Base-by-base conservation (phyloP, 2,329 filamentous ascomycete genomes). In the Venturiaceae sp. region DNA sequence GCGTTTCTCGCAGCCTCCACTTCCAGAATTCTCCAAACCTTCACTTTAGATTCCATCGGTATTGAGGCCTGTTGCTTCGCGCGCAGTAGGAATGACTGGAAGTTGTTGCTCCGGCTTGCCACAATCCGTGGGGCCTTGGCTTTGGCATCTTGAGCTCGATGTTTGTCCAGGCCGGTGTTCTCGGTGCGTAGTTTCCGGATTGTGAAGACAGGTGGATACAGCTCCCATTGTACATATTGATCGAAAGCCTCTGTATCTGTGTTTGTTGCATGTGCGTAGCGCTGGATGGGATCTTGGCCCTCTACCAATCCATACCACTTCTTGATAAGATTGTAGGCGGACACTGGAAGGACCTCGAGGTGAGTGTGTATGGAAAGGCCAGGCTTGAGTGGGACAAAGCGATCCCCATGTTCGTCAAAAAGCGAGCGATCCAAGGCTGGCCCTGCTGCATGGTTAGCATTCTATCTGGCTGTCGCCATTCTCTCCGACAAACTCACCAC, bases 121-220 rank as follows among this genome's bases (percentile, higher is more conserved):
- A 90, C 80, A 39, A 92, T 73, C 55, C 82, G 80, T 5, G 83
- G 77, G 0, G 91, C 84, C 5, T 81, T 74, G 16, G 47, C n/a
- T 5, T 39, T 52, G n/a, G 14, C 13, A 26, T 59, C 58, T 32
- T 58, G 23, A n/a, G 34, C 34, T 5, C 81, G 74, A 14, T 60
- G 32, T 28, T 39, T 52, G 32, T 33, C 28, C 6, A 44, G n/a
- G 16, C 26, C 14, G 19, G 47, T 4, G 5, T 21, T 1, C 28
- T 28, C 9, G 26, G 14, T 39, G 13, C 44, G 86, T 1, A 97
- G 77, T 64, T 92, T 90, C 67, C 95, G 84, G 61, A 97, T 79
- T 1, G 85, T 90, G 69, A 96, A 89, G 46, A 96, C 79, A 0
- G 90, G 90, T 4, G 92, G 94, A 66, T 91, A 84, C 41, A 90